Conservation (phyloP, 306 rosid species). For the Arachis hypogaea region DNA sequence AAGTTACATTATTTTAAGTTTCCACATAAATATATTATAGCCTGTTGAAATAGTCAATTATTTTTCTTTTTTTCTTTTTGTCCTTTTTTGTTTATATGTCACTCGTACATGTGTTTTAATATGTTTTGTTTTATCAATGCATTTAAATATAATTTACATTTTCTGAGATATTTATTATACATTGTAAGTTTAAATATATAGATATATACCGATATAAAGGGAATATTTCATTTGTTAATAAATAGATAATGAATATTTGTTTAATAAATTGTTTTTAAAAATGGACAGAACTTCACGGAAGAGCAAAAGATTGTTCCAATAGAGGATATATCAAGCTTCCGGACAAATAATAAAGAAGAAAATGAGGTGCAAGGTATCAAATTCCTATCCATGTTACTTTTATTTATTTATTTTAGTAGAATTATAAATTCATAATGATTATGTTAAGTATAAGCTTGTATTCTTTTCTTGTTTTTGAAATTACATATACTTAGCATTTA, state of each 20-base stretch:
- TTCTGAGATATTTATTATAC: too few species aligned
- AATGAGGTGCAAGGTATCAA: conserved; percentile 61
- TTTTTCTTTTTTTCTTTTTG: too few species aligned
- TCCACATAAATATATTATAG: neutral
- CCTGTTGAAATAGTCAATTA: neutral
- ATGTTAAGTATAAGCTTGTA: too few species aligned
- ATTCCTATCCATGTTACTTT: neutral
- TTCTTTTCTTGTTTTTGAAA: neutral
- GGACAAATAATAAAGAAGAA: conserved; percentile 48
- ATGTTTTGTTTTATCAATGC: too few species aligned
- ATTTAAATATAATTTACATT: too few species aligned
- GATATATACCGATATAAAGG: too few species aligned
- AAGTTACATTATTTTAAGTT: neutral
- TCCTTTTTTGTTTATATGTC: too few species aligned
- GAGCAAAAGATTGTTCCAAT: conserved; percentile 73
- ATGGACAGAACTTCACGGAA: conserved; percentile 65
- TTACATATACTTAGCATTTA: neutral
- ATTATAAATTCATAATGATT: neutral
- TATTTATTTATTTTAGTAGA: neutral
- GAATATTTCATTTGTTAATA: too few species aligned
- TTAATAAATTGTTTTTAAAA: neutral
- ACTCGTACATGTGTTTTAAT: too few species aligned
- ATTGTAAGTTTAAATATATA: too few species aligned
- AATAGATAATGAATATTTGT: too few species aligned
- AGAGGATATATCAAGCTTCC: conserved; percentile 64